These are phyloP conservation scores for Cenococcum geophilum DNA, from an alignment of 495 filamentous ascomycete species.

Conservation along the genomic window DNA sequence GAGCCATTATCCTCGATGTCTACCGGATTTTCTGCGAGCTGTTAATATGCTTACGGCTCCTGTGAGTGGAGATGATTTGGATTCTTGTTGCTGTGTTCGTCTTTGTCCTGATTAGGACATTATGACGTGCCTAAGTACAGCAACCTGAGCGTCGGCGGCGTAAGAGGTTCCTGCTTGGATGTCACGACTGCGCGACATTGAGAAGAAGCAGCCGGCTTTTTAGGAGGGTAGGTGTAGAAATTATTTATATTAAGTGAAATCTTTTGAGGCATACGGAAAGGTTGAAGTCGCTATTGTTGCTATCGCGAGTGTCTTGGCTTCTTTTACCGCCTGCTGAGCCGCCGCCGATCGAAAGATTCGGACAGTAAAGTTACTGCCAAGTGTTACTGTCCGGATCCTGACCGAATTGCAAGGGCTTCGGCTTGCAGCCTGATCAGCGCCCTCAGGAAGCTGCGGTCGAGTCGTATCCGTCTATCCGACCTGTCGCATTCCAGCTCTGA, in stretches of 20 bases:
- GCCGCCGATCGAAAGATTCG: too few relatives aligned
- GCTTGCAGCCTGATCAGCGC: not conserved
- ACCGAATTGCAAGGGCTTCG: not conserved
- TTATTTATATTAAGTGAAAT: not conserved
- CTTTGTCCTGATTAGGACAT: conserved; percentile 1
- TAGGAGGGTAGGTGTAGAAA: conserved; percentile 1
- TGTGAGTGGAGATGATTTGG: too few relatives aligned
- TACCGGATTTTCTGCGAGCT: not conserved
- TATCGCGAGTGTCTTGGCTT: too few relatives aligned
- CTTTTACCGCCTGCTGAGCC: too few relatives aligned
- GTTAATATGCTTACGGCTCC: not conserved
- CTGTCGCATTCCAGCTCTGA: conserved; percentile 1
- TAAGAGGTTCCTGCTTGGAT: not conserved
- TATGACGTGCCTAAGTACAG: not conserved
- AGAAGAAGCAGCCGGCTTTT: not conserved
- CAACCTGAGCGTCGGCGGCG: not conserved
- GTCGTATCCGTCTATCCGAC: conserved; percentile 2
- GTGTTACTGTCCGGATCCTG: too few relatives aligned
- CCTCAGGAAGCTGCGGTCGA: not conserved
- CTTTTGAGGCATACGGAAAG: not conserved
- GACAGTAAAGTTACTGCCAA: too few relatives aligned
- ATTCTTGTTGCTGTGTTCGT: too few relatives aligned
- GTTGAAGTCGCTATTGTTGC: not conserved
- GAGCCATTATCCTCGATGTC: not conserved
- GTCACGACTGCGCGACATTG: not conserved